phyloP scores from a whole-genome alignment of 1,284 basidiomycete species.

The Cutaneotrichosporon sp. region DNA sequence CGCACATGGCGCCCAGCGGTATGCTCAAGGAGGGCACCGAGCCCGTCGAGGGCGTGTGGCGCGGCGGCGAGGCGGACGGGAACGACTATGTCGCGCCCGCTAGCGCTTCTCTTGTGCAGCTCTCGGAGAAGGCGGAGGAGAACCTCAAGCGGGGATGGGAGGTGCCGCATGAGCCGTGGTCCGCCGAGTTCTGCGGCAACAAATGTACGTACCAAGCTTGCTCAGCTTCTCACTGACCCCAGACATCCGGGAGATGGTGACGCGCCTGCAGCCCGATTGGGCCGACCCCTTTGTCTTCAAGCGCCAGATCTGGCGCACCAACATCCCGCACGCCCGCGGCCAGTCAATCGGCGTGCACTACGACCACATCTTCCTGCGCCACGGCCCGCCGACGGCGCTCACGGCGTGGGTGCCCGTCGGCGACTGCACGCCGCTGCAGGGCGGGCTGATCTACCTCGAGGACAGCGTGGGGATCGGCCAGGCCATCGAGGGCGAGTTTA shows the following conservation, averaged over 20 bases:
- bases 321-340: slow-evolving; percentile 21
- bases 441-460: slow-evolving; percentile 36
- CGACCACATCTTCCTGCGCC: slow-evolving; percentile 31
- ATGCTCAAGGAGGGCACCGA: slow-evolving; percentile 20
- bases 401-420: slow-evolving; percentile 40
- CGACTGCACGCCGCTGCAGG: slow-evolving; percentile 23
- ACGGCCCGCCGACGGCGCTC: slow-evolving; percentile 28
- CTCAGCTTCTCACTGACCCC: slow-evolving; percentile 5
- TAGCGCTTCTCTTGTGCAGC: neutral
- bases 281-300: slow-evolving; percentile 17
- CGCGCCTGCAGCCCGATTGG: slow-evolving; percentile 22
- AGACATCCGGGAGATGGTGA: slow-evolving; percentile 23
- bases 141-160: slow-evolving; percentile 11
- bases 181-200: slow-evolving; percentile 17
- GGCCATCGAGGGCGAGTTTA: slow-evolving; percentile 29
- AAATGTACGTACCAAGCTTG: too few relatives aligned
- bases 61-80: slow-evolving; percentile 5
- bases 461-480: slow-evolving; percentile 20
- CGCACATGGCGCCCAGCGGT: slow-evolving; percentile 16
- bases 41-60: slow-evolving; percentile 4
- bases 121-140: neutral
- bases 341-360: slow-evolving; percentile 27
- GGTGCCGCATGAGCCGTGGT: slow-evolving; percentile 9
- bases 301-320: slow-evolving; percentile 27
- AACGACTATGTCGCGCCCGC: slow-evolving; percentile 5